Evolutionary conservation across 306 rosid genomes (phyloP).

Genomic region (Casuarina glauca): DNA sequence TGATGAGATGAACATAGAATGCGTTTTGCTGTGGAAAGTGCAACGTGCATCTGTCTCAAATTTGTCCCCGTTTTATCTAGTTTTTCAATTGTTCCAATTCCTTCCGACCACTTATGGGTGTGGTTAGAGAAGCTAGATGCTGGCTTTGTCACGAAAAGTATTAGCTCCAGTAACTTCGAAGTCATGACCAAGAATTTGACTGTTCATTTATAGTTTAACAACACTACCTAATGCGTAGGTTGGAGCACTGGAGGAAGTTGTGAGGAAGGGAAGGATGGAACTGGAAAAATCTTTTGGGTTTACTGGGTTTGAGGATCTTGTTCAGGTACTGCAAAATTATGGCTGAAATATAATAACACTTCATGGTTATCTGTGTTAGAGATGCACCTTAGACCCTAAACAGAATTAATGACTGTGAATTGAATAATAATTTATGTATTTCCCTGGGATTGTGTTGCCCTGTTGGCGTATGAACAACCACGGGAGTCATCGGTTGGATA

Average conservation of each 20-base stretch:
- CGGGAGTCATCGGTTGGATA: conserved; percentile 80
- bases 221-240: conserved; percentile 47
- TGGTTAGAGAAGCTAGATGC: background rate
- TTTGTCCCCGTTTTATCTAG: background rate
- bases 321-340: conserved; percentile 53
- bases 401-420: background rate
- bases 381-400: background rate
- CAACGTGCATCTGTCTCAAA: background rate
- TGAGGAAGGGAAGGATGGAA: conserved; percentile 76
- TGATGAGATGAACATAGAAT: too few relatives aligned
- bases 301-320: conserved; percentile 69
- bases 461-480: conserved; percentile 89
- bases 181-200: background rate
- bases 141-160: background rate
- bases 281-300: conserved; percentile 64
- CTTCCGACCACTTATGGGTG: background rate
- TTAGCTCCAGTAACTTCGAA: background rate
- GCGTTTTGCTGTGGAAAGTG: background rate
- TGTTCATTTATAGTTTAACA: conserved; percentile 3
- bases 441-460: conserved; percentile 78
- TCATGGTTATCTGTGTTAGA: background rate
- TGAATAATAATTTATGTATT: background rate
- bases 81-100: background rate
- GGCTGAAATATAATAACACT: background rate
- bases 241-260: conserved; percentile 90